These are phyloP conservation scores for Evansstolkia leycettana DNA, from an alignment of 495 filamentous ascomycete species.

Conservation along the genomic window DNA sequence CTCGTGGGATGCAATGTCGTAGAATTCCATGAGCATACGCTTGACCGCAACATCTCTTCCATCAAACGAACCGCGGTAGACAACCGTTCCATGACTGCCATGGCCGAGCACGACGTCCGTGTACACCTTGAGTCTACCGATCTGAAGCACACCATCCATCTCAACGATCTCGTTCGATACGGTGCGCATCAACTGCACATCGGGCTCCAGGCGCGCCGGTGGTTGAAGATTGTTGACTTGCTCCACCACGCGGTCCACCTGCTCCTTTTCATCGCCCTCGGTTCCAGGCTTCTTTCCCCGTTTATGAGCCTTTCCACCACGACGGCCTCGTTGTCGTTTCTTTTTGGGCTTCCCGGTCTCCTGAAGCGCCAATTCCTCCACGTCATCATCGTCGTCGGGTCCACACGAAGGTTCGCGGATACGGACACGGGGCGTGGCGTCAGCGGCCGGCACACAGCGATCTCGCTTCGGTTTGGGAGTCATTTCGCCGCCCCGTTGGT, in stretches of 20 bases:
- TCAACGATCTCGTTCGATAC: conserved; percentile 29
- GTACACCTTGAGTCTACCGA: conserved; percentile 62
- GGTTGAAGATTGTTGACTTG: conserved; percentile 25
- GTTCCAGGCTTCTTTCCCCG: conserved; percentile 41
- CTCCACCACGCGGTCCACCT: conserved; percentile 30
- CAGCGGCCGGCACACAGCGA: conserved; percentile 8
- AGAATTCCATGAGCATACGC: conserved; percentile 88
- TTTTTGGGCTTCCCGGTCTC: conserved; percentile 54
- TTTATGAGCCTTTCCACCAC: conserved; percentile 66
- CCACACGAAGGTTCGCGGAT: conserved; percentile 33
- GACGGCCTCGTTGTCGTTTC: conserved; percentile 66
- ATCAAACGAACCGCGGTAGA: conserved; percentile 76
- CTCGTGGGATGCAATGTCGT: conserved; percentile 89
- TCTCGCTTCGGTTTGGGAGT: conserved; percentile 17
- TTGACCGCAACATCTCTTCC: conserved; percentile 92
- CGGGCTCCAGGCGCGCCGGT: conserved; percentile 41
- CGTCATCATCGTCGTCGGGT: conserved; percentile 25
- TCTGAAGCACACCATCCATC: conserved; percentile 44
- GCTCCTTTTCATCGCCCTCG: conserved; percentile 29
- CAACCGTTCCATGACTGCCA: conserved; percentile 77
- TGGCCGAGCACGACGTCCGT: conserved; percentile 62
- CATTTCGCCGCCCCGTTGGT: conserved; percentile 10
- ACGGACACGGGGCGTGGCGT: conserved; percentile 21
- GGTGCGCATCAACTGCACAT: conserved; percentile 32
- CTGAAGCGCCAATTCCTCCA: conserved; percentile 19